Conservation (phyloP, 495 filamentous ascomycete species). For the Penicillium tannophilum region DNA sequence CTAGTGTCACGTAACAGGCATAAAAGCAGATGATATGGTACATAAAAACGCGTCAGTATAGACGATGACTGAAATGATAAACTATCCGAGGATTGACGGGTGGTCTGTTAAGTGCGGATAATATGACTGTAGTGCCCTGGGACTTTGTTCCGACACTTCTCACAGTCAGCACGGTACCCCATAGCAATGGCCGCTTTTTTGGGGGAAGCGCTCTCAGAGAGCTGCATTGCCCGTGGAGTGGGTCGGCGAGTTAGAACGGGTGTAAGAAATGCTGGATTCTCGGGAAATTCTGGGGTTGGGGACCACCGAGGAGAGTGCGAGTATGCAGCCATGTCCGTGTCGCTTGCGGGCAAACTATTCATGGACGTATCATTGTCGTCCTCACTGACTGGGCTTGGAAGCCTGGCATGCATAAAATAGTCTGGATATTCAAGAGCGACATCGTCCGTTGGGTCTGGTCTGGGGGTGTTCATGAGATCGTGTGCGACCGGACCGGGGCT, state of each 20-base stretch:
- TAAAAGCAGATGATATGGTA: neutral
- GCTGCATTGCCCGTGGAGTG: neutral
- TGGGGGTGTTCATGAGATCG: neutral
- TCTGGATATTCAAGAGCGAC: neutral
- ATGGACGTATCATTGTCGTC: constrained; percentile 42
- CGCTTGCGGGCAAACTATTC: constrained; percentile 16
- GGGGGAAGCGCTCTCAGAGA: neutral
- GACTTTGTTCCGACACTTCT: constrained; percentile 77
- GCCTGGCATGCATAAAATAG: constrained; percentile 21
- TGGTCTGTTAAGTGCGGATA: constrained; percentile 33
- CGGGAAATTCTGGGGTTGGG: neutral
- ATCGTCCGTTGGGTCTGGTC: constrained; percentile 10
- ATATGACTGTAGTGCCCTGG: constrained; percentile 91
- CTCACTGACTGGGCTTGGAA: constrained; percentile 74
- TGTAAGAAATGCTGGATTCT: neutral
- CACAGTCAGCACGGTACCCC: constrained; percentile 84
- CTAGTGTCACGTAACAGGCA: neutral
- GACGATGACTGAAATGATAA: neutral
- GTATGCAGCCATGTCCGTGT: neutral
- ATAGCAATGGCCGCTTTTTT: constrained; percentile 74
- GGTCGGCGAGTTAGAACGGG: neutral
- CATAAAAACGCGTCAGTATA: neutral
- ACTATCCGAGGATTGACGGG: no score
- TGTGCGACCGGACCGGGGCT: neutral
- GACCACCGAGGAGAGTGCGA: neutral